A percentile compares a stretch with the other conserved stretches of the same genome.
phyloP scores from a whole-genome alignment of 2,329 filamentous ascomycete species.

The Epichloe brachyelytri region DNA sequence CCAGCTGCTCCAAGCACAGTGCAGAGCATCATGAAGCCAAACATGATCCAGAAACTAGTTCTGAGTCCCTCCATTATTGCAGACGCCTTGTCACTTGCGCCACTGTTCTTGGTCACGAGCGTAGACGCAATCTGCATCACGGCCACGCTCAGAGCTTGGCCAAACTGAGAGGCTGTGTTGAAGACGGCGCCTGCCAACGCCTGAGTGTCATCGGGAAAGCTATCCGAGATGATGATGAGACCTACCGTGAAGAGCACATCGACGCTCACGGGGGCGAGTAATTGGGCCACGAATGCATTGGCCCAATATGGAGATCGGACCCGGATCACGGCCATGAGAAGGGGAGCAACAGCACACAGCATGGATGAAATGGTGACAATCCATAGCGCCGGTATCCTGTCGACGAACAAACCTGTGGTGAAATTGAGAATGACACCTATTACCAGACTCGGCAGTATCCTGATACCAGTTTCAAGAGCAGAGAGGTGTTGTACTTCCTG shows the following conservation, averaged over 20 bases:
- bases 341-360: slow-evolving; percentile 30
- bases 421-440: slow-evolving; percentile 31
- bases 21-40: slow-evolving; percentile 31
- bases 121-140: slow-evolving; percentile 32
- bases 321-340: slow-evolving; percentile 41
- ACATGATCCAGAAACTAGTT: slow-evolving; percentile 37
- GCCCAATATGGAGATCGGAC: slow-evolving; percentile 39
- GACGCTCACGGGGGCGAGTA: slow-evolving; percentile 27
- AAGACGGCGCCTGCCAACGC: slow-evolving; percentile 49
- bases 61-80: slow-evolving; percentile 35
- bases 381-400: slow-evolving; percentile 26
- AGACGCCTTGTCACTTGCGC: slow-evolving; percentile 11
- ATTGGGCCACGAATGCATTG: slow-evolving; percentile 29
- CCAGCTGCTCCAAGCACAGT: slow-evolving; percentile 26
- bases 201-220: slow-evolving; percentile 43
- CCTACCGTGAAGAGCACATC: slow-evolving; percentile 44
- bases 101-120: slow-evolving; percentile 22
- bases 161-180: slow-evolving; percentile 44
- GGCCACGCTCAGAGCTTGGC: slow-evolving; percentile 34
- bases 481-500: slow-evolving; percentile 35
- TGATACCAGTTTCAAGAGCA: slow-evolving; percentile 31
- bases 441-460: slow-evolving; percentile 31
- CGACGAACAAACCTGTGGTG: slow-evolving; percentile 30
- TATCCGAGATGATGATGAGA: slow-evolving; percentile 38
- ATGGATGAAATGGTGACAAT: slow-evolving; percentile 27